Percentiles rank a stretch among this genome's conserved stretches.
These are phyloP conservation scores for Raphanus hybrid DNA, from an alignment of 441 rosid species.

Conservation along the genomic window DNA sequence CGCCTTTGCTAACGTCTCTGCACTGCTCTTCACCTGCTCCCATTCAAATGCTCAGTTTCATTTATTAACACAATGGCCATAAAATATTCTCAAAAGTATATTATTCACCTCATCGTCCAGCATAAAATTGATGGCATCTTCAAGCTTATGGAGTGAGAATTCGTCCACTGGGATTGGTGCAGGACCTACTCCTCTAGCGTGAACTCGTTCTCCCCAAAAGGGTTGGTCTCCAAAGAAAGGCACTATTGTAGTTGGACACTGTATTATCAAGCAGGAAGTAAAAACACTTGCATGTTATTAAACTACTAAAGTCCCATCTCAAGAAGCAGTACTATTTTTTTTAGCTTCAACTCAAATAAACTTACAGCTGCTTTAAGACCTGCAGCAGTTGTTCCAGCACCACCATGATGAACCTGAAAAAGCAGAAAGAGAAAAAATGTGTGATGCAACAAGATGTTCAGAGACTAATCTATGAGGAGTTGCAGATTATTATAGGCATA, in stretches of 20 bases:
- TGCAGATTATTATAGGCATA: constrained; percentile 40
- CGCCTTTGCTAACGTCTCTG: constrained; percentile 80
- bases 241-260: constrained; percentile 95
- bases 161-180: constrained; percentile 88
- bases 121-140: constrained; percentile 83
- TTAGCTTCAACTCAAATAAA: constrained; percentile 7
- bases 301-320: constrained; percentile 6
- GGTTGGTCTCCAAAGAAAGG: constrained; percentile 99
- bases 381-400: constrained; percentile 99
- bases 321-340: constrained; percentile 13
- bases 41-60: constrained; percentile 24
- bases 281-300: constrained; percentile 11
- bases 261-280: neutral
- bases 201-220: constrained; percentile 96
- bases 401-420: constrained; percentile 97
- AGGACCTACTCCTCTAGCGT: constrained; percentile 93
- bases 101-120: constrained; percentile 66
- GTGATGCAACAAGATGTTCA: neutral
- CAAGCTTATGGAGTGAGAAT: constrained; percentile 77
- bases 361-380: constrained; percentile 93
- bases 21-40: constrained; percentile 78
- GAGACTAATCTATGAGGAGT: neutral
- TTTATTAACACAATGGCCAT: neutral
- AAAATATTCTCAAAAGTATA: neutral
- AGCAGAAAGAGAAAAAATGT: constrained; percentile 7